Evolutionary conservation across 345 rosid genomes (phyloP).

Genomic region (Turritis glabra): DNA sequence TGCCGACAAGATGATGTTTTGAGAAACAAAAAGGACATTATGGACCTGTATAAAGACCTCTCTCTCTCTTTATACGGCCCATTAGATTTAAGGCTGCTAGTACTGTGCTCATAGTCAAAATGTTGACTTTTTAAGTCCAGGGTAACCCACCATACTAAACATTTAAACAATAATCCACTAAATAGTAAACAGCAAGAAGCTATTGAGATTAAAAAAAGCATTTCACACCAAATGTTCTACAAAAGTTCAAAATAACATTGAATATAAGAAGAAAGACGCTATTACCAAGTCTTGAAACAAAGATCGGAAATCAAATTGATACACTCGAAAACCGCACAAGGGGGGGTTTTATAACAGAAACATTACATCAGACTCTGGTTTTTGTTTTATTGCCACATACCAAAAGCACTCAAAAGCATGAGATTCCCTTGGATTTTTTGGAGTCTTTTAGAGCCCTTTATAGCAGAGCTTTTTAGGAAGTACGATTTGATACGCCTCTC

Average conservation of each 20-base stretch:
- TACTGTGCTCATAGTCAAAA: background rate
- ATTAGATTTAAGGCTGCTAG: conserved; percentile 10
- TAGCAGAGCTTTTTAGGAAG: background rate
- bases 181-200: background rate
- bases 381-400: conserved; percentile 33
- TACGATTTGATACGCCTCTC: conserved; percentile 24
- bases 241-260: background rate
- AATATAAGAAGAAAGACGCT: conserved; percentile 13
- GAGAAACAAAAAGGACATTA: background rate
- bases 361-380: conserved; percentile 16
- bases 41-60: background rate
- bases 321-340: conserved; percentile 29
- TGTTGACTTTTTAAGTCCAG: background rate
- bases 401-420: background rate
- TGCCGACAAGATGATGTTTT: conserved; percentile 20
- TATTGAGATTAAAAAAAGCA: background rate
- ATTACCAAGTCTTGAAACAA: conserved; percentile 11
- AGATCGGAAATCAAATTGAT: conserved; percentile 11
- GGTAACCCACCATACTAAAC: background rate
- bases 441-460: background rate
- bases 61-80: conserved; percentile 16
- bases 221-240: background rate
- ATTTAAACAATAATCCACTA: background rate
- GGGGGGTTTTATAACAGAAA: conserved; percentile 12
- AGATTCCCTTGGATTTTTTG: background rate